phyloP scores from a whole-genome alignment of 768 basidiomycete genomes.

The Baorangia bicolor region DNA sequence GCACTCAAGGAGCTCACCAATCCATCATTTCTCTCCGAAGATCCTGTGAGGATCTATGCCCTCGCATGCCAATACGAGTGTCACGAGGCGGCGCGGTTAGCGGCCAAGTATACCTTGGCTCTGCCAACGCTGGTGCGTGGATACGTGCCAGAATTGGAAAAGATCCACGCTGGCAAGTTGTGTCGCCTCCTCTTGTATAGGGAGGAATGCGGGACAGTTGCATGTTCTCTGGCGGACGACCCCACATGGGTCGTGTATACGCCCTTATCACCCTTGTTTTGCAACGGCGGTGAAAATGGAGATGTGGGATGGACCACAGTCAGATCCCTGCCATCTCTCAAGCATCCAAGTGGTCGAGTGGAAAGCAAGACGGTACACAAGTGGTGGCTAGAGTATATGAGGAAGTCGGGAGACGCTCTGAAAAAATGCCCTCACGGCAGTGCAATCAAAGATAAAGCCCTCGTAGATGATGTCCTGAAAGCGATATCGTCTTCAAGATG shows the following conservation, averaged over 20 bases:
- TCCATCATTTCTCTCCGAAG: background rate
- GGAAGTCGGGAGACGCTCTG: slow-evolving; percentile 5
- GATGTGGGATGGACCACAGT: background rate
- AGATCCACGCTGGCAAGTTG: slow-evolving; percentile 6
- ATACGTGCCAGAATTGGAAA: slow-evolving; percentile 13
- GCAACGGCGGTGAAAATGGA: background rate
- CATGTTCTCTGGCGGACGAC: background rate
- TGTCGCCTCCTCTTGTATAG: slow-evolving; percentile 10
- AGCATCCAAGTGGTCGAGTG: background rate
- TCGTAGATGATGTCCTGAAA: background rate
- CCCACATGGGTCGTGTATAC: slow-evolving; percentile 6
- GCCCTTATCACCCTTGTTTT: background rate
- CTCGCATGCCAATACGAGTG: slow-evolving; percentile 11
- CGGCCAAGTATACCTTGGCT: slow-evolving; percentile 7
- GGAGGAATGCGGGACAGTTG: background rate
- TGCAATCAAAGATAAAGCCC: background rate
- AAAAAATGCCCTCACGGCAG: background rate
- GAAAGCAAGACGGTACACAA: background rate
- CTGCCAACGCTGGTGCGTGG: background rate
- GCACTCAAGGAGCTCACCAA: slow-evolving; percentile 5
- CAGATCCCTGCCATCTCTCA: background rate
- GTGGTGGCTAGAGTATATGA: slow-evolving; percentile 22
- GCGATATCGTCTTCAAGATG: slow-evolving; percentile 9
- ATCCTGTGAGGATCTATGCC: slow-evolving; percentile 9
- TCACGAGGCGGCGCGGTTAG: background rate